phyloP scores from a whole-genome alignment of 2,329 filamentous ascomycete species.

The Setomelanomma holmii region DNA sequence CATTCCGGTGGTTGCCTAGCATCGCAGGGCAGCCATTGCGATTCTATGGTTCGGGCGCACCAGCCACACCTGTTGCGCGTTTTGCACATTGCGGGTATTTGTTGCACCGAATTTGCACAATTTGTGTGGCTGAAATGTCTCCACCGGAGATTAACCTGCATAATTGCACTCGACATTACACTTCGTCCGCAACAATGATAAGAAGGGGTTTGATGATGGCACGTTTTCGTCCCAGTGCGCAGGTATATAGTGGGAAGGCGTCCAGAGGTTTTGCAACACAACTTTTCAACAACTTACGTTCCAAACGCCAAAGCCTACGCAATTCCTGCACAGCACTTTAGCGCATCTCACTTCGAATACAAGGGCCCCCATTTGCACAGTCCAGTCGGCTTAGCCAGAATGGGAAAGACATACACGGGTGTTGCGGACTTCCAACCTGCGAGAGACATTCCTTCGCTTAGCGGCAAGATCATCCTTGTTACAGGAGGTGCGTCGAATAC shows the following conservation, averaged over 20 bases:
- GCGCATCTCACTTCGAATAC: too few species aligned
- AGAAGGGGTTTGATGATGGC: too few species aligned
- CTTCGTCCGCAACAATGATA: too few species aligned
- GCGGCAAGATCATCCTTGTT: constrained; percentile 30
- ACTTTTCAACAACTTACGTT: too few species aligned
- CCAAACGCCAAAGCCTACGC: too few species aligned
- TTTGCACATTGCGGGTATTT: not conserved
- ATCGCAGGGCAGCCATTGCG: too few species aligned
- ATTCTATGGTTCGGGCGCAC: too few species aligned
- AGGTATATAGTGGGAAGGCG: not conserved
- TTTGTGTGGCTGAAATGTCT: not conserved
- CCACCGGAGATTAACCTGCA: not conserved
- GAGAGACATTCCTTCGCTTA: constrained; percentile 25
- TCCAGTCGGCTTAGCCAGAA: too few species aligned
- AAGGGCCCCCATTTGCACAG: too few species aligned
- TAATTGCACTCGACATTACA: not conserved
- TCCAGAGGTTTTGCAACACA: not conserved
- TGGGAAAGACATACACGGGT: not conserved
- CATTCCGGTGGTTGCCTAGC: too few species aligned
- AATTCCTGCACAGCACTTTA: too few species aligned
- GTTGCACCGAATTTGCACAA: not conserved
- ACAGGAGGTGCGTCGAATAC: constrained; percentile 25
- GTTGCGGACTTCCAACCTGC: constrained; percentile 19
- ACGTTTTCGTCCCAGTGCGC: not conserved
- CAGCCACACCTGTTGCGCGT: too few species aligned